These are phyloP conservation scores for Myriosclerotinia duriaeana DNA, from an alignment of 2,329 filamentous ascomycete genomes.

Conservation along the genomic window DNA sequence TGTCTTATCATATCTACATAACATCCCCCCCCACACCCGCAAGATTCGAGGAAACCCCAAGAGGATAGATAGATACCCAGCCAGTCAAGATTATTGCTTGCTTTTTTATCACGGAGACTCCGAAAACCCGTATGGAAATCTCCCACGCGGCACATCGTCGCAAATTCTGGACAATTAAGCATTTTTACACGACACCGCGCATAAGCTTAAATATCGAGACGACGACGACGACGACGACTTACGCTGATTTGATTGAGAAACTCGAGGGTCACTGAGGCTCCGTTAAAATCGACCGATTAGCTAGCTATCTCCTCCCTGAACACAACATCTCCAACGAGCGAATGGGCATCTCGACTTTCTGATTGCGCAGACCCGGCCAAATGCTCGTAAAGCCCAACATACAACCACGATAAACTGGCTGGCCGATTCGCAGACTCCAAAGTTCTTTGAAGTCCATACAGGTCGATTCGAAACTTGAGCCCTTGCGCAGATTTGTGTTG, in stretches of 20 bases:
- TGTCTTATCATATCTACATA: neutral
- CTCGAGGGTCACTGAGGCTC: neutral
- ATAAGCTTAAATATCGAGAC: constrained; percentile 18
- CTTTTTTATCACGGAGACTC: constrained; percentile 14
- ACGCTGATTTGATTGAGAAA: neutral
- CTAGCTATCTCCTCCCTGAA: constrained; percentile 1
- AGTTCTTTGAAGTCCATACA: neutral
- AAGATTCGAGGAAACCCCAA: constrained; percentile 21
- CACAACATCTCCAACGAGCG: constrained; percentile 19
- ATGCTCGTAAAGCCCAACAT: neutral
- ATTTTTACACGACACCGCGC: constrained; percentile 23
- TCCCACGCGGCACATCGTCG: constrained; percentile 15
- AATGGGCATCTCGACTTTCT: constrained; percentile 29
- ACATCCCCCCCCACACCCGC: constrained; percentile 11
- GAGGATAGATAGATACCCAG: neutral
- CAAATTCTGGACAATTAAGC: constrained; percentile 21
- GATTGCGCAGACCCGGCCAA: constrained; percentile 13
- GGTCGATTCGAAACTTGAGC: neutral
- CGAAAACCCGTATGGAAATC: constrained; percentile 5
- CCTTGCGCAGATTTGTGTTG: constrained; percentile 3
- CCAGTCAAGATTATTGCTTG: constrained; percentile 1
- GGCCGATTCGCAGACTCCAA: constrained; percentile 4
- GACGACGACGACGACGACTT: neutral
- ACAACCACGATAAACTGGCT: constrained; percentile 7
- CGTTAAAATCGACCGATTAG: neutral